Conservation (phyloP, 345 rosid species). For the Eucalyptus marginata region DNA sequence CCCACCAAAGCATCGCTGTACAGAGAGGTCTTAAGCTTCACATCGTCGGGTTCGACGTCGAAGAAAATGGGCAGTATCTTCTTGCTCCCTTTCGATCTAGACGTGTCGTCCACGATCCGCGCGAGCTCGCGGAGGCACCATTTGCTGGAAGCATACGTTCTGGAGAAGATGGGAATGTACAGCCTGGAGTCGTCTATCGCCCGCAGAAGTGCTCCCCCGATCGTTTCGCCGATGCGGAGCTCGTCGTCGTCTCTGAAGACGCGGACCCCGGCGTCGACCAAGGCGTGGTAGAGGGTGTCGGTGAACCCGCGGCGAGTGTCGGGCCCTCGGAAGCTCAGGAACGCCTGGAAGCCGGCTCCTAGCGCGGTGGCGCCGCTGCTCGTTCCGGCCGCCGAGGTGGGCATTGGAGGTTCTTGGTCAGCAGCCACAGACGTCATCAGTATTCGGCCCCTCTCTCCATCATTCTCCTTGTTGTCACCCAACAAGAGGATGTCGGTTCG, state of each 20-base stretch:
- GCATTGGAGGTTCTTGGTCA: not conserved
- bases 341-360: not conserved
- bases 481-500: not conserved
- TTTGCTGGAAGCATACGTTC: not conserved
- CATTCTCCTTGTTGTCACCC: constrained; percentile 21
- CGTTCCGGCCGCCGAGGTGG: not conserved
- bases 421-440: not conserved
- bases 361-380: not conserved
- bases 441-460: not conserved
- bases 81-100: not conserved
- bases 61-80: not conserved
- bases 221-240: not conserved
- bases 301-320: not conserved
- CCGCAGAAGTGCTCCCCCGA: not conserved
- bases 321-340: not conserved
- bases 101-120: not conserved
- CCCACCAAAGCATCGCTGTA: not conserved
- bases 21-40: not conserved
- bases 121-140: not conserved
- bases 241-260: not conserved
- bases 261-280: not conserved
- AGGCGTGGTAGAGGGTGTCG: not conserved
- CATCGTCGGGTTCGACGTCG: not conserved
- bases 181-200: not conserved
- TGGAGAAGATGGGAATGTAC: not conserved